These are phyloP conservation scores for Globisporangium recalcitrans DNA, from an alignment of 352 stramenopile genomes.

Conservation along the genomic window DNA sequence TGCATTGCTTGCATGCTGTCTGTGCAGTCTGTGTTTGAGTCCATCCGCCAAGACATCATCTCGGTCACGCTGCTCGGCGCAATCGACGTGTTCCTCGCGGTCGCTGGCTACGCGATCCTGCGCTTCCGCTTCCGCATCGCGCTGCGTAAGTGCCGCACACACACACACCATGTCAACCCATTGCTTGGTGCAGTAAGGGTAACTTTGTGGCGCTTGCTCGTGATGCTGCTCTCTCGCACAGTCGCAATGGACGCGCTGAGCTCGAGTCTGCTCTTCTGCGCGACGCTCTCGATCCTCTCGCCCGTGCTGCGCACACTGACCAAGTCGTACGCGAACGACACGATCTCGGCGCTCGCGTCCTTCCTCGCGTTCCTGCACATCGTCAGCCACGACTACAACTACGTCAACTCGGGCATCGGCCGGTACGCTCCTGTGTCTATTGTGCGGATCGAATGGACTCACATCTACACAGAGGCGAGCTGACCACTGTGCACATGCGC, in stretches of 20 bases:
- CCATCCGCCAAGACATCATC: slow-evolving; percentile 48
- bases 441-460: background rate
- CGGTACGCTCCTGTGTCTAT: slow-evolving; percentile 24
- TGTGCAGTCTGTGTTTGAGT: slow-evolving; percentile 67
- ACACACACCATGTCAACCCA: too few relatives aligned
- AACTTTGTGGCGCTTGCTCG: background rate
- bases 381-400: slow-evolving; percentile 89
- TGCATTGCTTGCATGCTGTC: background rate
- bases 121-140: slow-evolving; percentile 32
- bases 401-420: slow-evolving; percentile 78
- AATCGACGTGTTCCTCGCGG: slow-evolving; percentile 53
- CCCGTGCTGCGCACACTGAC: slow-evolving; percentile 90
- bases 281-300: slow-evolving; percentile 81
- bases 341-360: slow-evolving; percentile 85
- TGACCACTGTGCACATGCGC: background rate
- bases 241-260: slow-evolving; percentile 49
- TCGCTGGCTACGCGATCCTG: slow-evolving; percentile 54
- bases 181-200: background rate
- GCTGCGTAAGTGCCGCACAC: slow-evolving; percentile 33
- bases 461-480: too few relatives aligned
- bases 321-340: slow-evolving; percentile 87
- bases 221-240: slow-evolving; percentile 3
- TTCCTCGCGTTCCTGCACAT: slow-evolving; percentile 80
- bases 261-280: slow-evolving; percentile 77
- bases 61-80: slow-evolving; percentile 48